Conservation (phyloP, 179 eudicot genomes). For the Silene noctiflora region DNA sequence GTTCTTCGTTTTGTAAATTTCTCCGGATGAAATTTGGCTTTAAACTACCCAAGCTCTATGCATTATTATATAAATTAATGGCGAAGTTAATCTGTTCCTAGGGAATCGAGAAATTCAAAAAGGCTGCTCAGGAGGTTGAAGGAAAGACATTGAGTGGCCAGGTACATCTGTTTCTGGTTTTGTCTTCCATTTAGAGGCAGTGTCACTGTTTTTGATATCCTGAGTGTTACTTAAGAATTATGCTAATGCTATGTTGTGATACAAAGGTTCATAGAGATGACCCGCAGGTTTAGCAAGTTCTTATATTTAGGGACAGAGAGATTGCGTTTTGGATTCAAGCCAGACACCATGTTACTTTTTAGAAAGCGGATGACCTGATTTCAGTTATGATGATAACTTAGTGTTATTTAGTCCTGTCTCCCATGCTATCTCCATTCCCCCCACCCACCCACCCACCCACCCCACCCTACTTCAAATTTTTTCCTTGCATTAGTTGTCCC, state of each 20-base stretch:
- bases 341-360: background rate
- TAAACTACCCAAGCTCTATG: background rate
- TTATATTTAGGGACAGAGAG: background rate
- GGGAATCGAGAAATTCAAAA: constrained; percentile 94
- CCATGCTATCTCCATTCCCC: background rate
- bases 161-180: constrained; percentile 38
- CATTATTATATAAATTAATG: no score
- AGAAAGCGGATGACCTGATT: background rate
- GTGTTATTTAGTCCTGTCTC: background rate
- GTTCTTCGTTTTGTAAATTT: no score
- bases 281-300: background rate
- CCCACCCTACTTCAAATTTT: background rate
- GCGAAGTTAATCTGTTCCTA: constrained; percentile 22
- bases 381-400: background rate
- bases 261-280: background rate
- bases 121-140: constrained; percentile 74
- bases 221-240: background rate
- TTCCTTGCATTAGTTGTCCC: background rate
- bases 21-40: no score
- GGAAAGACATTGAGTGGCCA: constrained; percentile 80
- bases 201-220: background rate
- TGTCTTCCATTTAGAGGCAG: background rate
- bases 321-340: background rate
- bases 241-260: background rate
- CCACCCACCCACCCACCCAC: no score